Evolutionary conservation across 2,329 filamentous ascomycete species (phyloP), one percentile per base, ranked within the genome.

Genomic region (Escovopsis sp.): DNA sequence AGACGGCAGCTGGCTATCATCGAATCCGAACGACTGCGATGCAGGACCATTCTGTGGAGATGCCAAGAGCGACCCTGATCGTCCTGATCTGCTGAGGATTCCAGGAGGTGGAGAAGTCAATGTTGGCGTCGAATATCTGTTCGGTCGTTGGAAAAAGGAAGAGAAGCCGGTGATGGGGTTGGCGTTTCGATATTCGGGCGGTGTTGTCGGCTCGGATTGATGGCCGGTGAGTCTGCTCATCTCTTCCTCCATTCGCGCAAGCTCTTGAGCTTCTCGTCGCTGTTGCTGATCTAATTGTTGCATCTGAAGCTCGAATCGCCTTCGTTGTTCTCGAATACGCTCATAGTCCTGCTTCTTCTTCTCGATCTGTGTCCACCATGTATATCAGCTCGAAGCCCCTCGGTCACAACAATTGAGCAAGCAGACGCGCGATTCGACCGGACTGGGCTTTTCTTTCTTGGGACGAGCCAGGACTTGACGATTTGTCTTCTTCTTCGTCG

Each of bases 281-380:
- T 89, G 84, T 58, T 91, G 82, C 51, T 88, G 73, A 54, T 94
- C 87, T 47, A 95, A 72, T 52, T 86, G 76, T 59, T 88, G 84
- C 76, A 98, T 87, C 61, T 95, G 86, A 50, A 84, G 79, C 64
- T 96, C 87, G 54, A 94, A 94, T 37, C 83, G 79, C 49, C 85
- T 78, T 55, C 85, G 86, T 60, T 94, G 85, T 62, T 94, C 85
- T 50, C 85, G 77, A 53, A 96, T 79, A 55, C 81, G 79, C 61
- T 96, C 89, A 66, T 93, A 93, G 61, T 94, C 87, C 56, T 84
- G 70, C 56, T 87, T 86, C 65, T 94, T 94, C 65, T 91, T 91
- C 60, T 94, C 88, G 57, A 94, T 76, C 88, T 95, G 61, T 45
- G 43, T 39, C 44, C 37, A 36, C 20, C 20, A 20, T 20, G 20